A percentile compares a stretch with the other conserved stretches of the same genome.
Conservation (phyloP, 2,329 filamentous ascomycete genomes). For the Rutstroemia sydowiana region DNA sequence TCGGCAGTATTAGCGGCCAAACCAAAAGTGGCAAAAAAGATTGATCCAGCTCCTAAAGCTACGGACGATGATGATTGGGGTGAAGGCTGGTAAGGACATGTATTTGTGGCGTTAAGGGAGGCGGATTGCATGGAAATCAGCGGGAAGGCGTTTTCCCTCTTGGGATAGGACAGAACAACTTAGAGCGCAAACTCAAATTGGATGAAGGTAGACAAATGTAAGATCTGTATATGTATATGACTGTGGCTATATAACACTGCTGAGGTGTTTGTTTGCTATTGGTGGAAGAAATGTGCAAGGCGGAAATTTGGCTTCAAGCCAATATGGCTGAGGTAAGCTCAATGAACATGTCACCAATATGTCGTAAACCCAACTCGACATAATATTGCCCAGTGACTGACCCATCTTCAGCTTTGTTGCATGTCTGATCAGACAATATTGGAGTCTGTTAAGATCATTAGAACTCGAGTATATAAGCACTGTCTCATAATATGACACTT, state of each 20-base stretch:
- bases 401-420: background rate
- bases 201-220: background rate
- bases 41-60: constrained; percentile 60
- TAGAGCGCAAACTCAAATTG: background rate
- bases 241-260: background rate
- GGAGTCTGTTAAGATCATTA: background rate
- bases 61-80: constrained; percentile 53
- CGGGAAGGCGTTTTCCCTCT: background rate
- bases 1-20: constrained; percentile 17
- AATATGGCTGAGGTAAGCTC: background rate
- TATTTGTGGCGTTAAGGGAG: constrained; percentile 1
- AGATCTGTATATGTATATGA: background rate
- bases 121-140: background rate
- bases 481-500: background rate
- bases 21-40: constrained; percentile 48
- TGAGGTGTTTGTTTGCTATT: background rate
- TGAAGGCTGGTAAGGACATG: constrained; percentile 47
- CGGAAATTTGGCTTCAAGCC: background rate
- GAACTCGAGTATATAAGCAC: background rate
- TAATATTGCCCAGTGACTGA: background rate
- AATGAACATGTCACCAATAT: background rate
- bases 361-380: background rate
- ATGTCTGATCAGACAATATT: background rate
- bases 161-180: background rate
- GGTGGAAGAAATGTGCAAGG: background rate